These are phyloP conservation scores for Solanum acaule DNA, from an alignment of 257 asterid genomes.

Conservation along the genomic window DNA sequence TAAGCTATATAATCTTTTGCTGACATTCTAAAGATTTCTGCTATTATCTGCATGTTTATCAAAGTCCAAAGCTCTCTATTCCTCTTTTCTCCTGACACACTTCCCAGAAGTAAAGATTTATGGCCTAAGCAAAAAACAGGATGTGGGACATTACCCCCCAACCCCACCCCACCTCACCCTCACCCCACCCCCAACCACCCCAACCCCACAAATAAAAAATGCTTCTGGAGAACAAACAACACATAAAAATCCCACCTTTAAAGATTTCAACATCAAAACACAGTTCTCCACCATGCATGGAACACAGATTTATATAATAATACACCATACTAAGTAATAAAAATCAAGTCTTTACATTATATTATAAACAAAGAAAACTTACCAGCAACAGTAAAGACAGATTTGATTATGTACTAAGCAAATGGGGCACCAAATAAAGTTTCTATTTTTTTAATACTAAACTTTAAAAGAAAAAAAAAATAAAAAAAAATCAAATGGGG, in stretches of 20 bases:
- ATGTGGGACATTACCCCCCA: not conserved
- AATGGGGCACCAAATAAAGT: not conserved
- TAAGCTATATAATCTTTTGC: slow-evolving; percentile 30
- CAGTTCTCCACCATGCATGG: slow-evolving; percentile 4
- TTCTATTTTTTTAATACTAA: not conserved
- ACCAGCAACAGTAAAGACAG: slow-evolving; percentile 3
- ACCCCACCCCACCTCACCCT: not conserved
- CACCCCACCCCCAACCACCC: not conserved
- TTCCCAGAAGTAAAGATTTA: slow-evolving; percentile 23
- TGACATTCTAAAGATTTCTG: slow-evolving; percentile 28
- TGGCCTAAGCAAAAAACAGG: slow-evolving; percentile 2
- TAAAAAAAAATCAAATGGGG: not conserved
- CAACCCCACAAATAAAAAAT: not conserved
- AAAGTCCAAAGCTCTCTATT: not conserved
- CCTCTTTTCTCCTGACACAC: not conserved
- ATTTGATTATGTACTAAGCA: not conserved
- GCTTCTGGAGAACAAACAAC: not conserved
- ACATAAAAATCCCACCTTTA: slow-evolving; percentile 8
- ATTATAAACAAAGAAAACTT: not conserved
- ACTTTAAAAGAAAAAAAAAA: not conserved
- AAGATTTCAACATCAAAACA: slow-evolving; percentile 24
- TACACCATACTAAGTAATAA: not conserved
- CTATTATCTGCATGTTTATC: not conserved
- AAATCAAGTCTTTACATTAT: not conserved
- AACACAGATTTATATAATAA: not conserved